A percentile compares a stretch with the other conserved stretches of the same genome.
These are phyloP conservation scores for Wickerhamiella kurtzmanii DNA, from an alignment of 805 yeast species.

Conservation along the genomic window DNA sequence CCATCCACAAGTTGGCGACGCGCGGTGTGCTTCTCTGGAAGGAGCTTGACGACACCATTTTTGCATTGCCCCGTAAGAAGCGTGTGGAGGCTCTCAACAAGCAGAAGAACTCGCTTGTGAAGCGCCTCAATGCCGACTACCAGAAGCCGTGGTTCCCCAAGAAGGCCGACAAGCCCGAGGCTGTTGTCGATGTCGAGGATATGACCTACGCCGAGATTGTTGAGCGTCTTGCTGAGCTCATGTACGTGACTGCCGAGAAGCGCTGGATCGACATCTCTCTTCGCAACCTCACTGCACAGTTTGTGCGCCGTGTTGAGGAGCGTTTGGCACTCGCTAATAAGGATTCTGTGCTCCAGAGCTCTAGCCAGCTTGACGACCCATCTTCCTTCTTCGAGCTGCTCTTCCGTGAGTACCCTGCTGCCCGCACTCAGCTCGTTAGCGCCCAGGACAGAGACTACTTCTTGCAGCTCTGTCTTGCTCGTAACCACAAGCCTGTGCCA, in stretches of 20 bases:
- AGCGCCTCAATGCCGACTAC: constrained; percentile 79
- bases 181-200: constrained; percentile 75
- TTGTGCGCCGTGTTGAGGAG: constrained; percentile 91
- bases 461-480: constrained; percentile 67
- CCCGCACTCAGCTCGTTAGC: constrained; percentile 69
- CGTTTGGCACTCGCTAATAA: constrained; percentile 52
- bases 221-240: constrained; percentile 70
- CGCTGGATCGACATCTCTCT: constrained; percentile 83
- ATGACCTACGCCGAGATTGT: constrained; percentile 94
- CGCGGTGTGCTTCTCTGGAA: constrained; percentile 97
- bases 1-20: constrained; percentile 96
- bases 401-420: constrained; percentile 56
- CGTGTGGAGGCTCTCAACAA: constrained; percentile 60
- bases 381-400: constrained; percentile 44
- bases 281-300: constrained; percentile 76
- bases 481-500: constrained; percentile 93
- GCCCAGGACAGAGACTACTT: constrained; percentile 94
- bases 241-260: constrained; percentile 63
- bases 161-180: constrained; percentile 54
- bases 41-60: constrained; percentile 88
- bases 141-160: constrained; percentile 97
- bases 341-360: constrained; percentile 61
- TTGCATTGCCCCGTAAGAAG: constrained; percentile 81
- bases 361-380: constrained; percentile 50
- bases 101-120: constrained; percentile 77